Evolutionary conservation across 2,329 filamentous ascomycete species (phyloP).

Genomic region (Cercospora beticola): DNA sequence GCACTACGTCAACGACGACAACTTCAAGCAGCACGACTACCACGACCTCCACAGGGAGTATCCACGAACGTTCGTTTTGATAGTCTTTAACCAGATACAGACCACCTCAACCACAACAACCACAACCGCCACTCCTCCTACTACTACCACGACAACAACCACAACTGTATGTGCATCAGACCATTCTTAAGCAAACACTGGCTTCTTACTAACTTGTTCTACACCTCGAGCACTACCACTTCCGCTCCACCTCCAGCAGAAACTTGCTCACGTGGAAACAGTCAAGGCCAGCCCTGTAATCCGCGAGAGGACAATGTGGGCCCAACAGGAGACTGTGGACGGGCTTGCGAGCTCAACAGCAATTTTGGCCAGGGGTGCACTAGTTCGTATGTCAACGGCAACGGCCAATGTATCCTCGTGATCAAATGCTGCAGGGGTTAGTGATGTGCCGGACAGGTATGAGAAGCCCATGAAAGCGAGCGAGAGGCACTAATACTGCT

Average conservation of each 20-base stretch:
- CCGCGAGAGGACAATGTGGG: neutral
- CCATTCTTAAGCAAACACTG: no score
- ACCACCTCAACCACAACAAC: neutral
- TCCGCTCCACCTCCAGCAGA: neutral
- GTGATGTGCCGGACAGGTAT: neutral
- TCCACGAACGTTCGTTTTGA: neutral
- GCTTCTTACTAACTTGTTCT: neutral
- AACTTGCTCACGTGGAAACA: neutral
- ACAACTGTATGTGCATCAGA: no score
- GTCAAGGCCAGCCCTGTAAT: neutral
- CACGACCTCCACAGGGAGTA: neutral
- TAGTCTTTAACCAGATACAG: neutral
- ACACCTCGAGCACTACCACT: neutral
- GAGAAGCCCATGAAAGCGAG: no score
- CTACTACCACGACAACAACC: neutral
- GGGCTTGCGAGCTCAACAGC: neutral
- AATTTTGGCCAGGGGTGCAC: neutral
- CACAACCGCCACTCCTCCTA: no score
- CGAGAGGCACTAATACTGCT: no score
- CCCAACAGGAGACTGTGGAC: neutral
- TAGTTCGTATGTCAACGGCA: neutral
- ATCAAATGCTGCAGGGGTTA: neutral
- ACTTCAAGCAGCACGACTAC: neutral
- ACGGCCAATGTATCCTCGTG: neutral
- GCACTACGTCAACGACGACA: neutral